Evolutionary conservation across 257 asterid genomes (phyloP).

Genomic region (Solanum pinnatisectum): DNA sequence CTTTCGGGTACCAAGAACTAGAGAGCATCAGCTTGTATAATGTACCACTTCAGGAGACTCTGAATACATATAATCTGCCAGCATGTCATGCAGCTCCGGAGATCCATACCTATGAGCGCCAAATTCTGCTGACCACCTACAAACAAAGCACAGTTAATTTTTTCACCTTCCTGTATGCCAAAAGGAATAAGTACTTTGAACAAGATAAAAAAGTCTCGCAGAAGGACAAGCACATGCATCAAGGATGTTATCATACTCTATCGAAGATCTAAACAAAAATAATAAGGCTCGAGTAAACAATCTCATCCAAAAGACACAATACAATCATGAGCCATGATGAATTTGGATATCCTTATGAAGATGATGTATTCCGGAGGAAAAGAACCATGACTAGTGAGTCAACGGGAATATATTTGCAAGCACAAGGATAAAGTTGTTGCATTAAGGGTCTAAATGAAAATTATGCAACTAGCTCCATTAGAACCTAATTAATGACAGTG

Average conservation of each 20-base stretch:
- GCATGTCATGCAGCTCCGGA: conserved; percentile 89
- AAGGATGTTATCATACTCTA: background rate
- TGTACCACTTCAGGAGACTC: conserved; percentile 94
- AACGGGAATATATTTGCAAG: background rate
- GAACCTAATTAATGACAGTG: background rate
- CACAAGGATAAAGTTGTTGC: background rate
- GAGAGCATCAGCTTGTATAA: conserved; percentile 3
- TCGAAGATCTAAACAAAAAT: background rate
- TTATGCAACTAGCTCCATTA: background rate
- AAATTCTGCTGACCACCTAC: conserved; percentile 88
- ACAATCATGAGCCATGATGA: background rate
- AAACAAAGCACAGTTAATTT: background rate
- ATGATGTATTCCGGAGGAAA: background rate
- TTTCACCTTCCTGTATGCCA: background rate
- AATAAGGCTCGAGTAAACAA: background rate
- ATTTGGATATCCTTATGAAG: background rate
- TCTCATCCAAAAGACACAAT: background rate
- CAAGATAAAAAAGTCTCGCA: background rate
- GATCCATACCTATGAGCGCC: conserved; percentile 72
- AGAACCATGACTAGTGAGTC: background rate
- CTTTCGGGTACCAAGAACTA: background rate
- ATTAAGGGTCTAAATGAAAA: background rate
- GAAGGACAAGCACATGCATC: background rate
- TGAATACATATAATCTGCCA: conserved; percentile 76
- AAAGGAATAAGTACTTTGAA: background rate